Evolutionary conservation across 176 grass and related monocot genomes (phyloP).

Genomic region (Carex myosuroides): DNA sequence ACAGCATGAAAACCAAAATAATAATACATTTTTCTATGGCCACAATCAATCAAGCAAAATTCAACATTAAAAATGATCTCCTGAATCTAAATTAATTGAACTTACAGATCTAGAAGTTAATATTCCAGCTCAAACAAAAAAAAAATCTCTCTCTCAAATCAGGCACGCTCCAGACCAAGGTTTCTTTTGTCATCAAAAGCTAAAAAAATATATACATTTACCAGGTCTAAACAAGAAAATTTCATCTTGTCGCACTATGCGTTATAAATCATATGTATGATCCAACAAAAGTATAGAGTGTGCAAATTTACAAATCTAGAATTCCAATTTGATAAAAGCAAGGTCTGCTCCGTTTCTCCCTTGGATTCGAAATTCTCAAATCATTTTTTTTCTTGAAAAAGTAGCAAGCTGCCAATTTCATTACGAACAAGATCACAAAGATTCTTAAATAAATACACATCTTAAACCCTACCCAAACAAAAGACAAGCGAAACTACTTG

Average conservation of each 20-base stretch:
- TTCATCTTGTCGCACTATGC: not conserved
- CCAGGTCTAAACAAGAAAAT: not conserved
- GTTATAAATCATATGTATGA: not conserved
- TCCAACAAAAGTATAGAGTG: not conserved
- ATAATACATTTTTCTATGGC: not conserved
- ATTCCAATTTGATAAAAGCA: not conserved
- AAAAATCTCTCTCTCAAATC: not conserved
- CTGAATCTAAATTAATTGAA: not conserved
- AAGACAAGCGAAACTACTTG: too few species aligned
- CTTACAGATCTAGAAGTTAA: not conserved
- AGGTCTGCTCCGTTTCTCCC: not conserved
- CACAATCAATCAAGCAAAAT: not conserved
- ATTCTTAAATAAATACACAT: too few species aligned
- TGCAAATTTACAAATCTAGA: not conserved
- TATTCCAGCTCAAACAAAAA: not conserved
- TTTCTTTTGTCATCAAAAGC: not conserved
- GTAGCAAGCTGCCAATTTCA: too few species aligned
- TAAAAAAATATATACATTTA: not conserved
- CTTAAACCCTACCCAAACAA: too few species aligned
- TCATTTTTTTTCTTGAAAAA: too few species aligned
- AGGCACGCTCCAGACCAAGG: not conserved
- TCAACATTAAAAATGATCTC: not conserved
- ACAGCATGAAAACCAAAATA: not conserved
- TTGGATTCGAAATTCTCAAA: not conserved
- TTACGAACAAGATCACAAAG: too few species aligned